Base-by-base conservation (phyloP, 495 filamentous ascomycete genomes). In the Filosporella fistucella region DNA sequence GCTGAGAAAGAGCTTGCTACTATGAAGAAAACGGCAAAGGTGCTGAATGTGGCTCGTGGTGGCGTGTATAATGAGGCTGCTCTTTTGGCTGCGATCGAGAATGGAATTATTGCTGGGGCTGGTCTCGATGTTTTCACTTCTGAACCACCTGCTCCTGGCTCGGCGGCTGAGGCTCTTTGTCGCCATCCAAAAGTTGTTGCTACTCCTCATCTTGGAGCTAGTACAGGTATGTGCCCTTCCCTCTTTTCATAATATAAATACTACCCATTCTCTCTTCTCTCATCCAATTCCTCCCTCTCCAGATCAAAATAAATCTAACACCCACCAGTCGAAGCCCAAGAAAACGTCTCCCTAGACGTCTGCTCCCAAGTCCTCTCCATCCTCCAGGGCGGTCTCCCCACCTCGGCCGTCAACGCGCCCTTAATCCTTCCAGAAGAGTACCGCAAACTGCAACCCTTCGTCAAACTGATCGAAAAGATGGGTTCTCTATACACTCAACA, bases 291-390 rank as follows among this genome's bases (percentile, higher is more conserved):
- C n/a, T n/a, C n/a, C n/a, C n/a, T n/a, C n/a, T n/a, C n/a, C n/a
- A n/a, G n/a, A n/a, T n/a, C n/a, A n/a, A n/a, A n/a, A n/a, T n/a
- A n/a, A n/a, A n/a, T n/a, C n/a, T n/a, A n/a, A n/a, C n/a, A n/a
- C n/a, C n/a, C n/a, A n/a, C n/a, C 84, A 1, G 71, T 83, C n/a
- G 84, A 88, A 68, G 84, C 84, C 0, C 84, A 87, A 63, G 84
- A 88, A 60, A 86, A 85, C 55, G 84, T 88, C 12, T 79, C 76
- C 20, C 70, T 86, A 30, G 84, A 88, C 58, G 84, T 88, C 20
- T 88, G 84, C 62, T 74, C 75, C 46, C 83, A 88, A 63, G 82
- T 88, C n/a, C 64, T 82, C 6, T 68, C 75, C 37, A 85, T 88
- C 43, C 56, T 88, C 20, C 64, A 68, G 10, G 84, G 84, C 9